phyloP scores from a whole-genome alignment of 768 basidiomycete genomes.

The Crassisporium funariophilum region DNA sequence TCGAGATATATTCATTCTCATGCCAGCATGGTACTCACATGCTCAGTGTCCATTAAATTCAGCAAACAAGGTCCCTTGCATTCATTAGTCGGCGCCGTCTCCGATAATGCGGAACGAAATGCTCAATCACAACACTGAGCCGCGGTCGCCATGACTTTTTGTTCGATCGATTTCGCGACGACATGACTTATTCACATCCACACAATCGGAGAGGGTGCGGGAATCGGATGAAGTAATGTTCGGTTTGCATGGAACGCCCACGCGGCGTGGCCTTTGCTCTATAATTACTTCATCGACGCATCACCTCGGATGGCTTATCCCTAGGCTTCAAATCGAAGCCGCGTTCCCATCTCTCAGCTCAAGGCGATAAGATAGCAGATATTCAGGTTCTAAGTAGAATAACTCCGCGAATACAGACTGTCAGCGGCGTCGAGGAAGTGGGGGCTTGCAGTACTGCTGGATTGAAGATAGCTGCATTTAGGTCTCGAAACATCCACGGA shows the following conservation, averaged over 20 bases:
- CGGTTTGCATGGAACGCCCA: constrained; percentile 11
- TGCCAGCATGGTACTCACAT: constrained; percentile 3
- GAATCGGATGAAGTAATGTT: constrained; percentile 10
- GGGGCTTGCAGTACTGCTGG: constrained; percentile 18
- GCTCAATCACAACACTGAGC: too few relatives aligned
- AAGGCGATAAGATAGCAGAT: constrained; percentile 23
- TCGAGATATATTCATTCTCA: not conserved
- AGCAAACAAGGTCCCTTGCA: not conserved
- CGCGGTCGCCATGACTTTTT: too few relatives aligned
- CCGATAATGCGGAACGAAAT: constrained; percentile 1
- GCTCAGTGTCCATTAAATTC: too few relatives aligned
- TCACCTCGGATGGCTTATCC: constrained; percentile 8
- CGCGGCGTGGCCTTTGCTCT: constrained; percentile 2
- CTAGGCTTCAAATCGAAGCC: too few relatives aligned
- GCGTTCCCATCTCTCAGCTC: too few relatives aligned
- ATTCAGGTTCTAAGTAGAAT: constrained; percentile 5
- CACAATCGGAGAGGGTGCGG: constrained; percentile 19
- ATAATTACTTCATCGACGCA: too few relatives aligned
- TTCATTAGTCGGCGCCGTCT: not conserved
- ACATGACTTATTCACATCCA: too few relatives aligned
- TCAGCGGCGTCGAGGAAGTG: constrained; percentile 18
- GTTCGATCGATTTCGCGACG: too few relatives aligned
- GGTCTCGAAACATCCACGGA: constrained; percentile 23
- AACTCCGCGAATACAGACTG: constrained; percentile 9
- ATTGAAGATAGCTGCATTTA: constrained; percentile 21